phyloP scores from a whole-genome alignment of 2,329 filamentous ascomycete species.

The Akanthomyces uredinophilus region DNA sequence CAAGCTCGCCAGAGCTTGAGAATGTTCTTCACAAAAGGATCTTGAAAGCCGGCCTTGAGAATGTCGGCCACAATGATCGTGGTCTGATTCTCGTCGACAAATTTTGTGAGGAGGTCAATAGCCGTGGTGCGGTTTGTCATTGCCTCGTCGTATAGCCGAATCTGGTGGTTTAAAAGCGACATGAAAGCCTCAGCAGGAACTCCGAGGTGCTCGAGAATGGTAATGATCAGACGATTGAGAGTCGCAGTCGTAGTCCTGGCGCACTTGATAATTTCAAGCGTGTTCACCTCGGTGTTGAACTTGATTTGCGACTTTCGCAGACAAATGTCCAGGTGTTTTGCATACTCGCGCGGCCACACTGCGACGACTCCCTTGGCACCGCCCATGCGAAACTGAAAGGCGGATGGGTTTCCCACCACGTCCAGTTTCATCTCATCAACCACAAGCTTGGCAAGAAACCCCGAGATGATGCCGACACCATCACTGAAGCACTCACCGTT shows the following conservation, averaged over 20 bases:
- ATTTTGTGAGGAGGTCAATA: slow-evolving; percentile 62
- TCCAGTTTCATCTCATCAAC: slow-evolving; percentile 62
- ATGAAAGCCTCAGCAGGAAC: slow-evolving; percentile 64
- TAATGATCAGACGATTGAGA: slow-evolving; percentile 85
- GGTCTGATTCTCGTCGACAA: slow-evolving; percentile 79
- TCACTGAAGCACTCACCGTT: slow-evolving; percentile 77
- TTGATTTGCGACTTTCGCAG: slow-evolving; percentile 85
- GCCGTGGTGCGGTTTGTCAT: slow-evolving; percentile 63
- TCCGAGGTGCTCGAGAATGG: slow-evolving; percentile 74
- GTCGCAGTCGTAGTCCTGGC: slow-evolving; percentile 72
- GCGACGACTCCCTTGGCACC: slow-evolving; percentile 88
- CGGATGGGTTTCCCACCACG: slow-evolving; percentile 61
- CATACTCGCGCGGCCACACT: slow-evolving; percentile 56
- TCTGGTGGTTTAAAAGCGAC: slow-evolving; percentile 60
- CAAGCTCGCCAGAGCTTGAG: slow-evolving; percentile 82
- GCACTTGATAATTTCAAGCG: slow-evolving; percentile 78
- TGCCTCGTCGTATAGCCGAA: slow-evolving; percentile 63
- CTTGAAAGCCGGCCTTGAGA: slow-evolving; percentile 74
- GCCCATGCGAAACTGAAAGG: slow-evolving; percentile 86
- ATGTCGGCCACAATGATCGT: slow-evolving; percentile 71
- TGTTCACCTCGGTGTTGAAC: slow-evolving; percentile 65
- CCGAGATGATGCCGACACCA: slow-evolving; percentile 89
- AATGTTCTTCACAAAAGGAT: slow-evolving; percentile 79
- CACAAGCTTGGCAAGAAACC: slow-evolving; percentile 68
- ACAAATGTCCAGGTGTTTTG: slow-evolving; percentile 63